Evolutionary conservation across 2,329 filamentous ascomycete genomes (phyloP).

Genomic region (Ceratocystis destructans): DNA sequence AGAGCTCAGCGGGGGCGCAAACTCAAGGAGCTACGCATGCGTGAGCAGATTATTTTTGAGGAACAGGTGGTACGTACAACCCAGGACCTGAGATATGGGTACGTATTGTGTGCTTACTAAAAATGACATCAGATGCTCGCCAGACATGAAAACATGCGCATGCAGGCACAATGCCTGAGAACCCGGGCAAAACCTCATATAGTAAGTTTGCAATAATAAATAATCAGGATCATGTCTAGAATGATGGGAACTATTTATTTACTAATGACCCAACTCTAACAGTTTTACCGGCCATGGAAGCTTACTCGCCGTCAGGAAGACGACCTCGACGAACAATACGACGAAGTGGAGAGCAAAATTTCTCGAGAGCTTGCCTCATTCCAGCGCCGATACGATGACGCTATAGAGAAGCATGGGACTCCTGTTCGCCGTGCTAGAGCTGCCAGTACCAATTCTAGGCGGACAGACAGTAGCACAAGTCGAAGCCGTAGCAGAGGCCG

Average conservation of each 20-base stretch:
- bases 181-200: constrained; percentile 60
- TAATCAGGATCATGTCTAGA: background rate
- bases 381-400: constrained; percentile 34
- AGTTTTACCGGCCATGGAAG: constrained; percentile 85
- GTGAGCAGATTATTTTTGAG: constrained; percentile 62
- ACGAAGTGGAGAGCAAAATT: constrained; percentile 49
- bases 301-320: constrained; percentile 55
- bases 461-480: constrained; percentile 17
- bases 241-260: background rate
- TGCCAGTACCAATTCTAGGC: background rate
- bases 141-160: constrained; percentile 57
- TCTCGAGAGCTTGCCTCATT: constrained; percentile 53
- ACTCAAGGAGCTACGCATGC: constrained; percentile 45
- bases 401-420: constrained; percentile 24
- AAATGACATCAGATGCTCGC: constrained; percentile 48
- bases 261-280: background rate
- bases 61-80: constrained; percentile 52
- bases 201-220: constrained; percentile 32
- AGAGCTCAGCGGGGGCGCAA: constrained; percentile 52
- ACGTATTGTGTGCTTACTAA: constrained; percentile 21
- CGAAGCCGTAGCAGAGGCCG: background rate
- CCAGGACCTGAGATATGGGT: background rate
- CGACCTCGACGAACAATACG: constrained; percentile 55
- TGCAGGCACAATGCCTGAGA: constrained; percentile 56
- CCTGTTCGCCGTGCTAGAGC: constrained; percentile 4